Evolutionary conservation across 2,329 filamentous ascomycete genomes (phyloP).

Genomic region (Xylaria hypoxylon): DNA sequence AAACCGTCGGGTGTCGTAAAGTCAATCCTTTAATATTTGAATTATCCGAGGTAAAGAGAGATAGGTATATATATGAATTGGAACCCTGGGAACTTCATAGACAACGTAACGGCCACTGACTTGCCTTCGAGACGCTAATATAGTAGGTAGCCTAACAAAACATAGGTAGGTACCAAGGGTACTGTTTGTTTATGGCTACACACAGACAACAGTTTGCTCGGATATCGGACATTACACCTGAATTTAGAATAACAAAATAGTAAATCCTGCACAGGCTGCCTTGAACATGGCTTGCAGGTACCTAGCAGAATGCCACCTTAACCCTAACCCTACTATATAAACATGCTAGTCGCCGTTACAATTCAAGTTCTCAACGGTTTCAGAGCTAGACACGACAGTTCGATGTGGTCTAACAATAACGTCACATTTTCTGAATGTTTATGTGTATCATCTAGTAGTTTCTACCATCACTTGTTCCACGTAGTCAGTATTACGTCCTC

Average conservation of each 20-base stretch:
- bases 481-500: constrained; percentile 1
- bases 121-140: not conserved
- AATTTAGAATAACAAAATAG: not conserved
- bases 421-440: constrained; percentile 2
- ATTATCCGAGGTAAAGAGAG: not conserved
- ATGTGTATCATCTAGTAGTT: not conserved
- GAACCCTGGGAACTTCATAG: not conserved
- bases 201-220: not conserved
- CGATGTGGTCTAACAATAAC: not conserved
- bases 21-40: not conserved
- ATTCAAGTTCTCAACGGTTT: not conserved
- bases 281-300: not conserved
- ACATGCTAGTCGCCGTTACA: not conserved
- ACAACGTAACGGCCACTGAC: not conserved
- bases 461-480: constrained; percentile 17
- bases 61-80: not conserved
- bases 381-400: constrained; percentile 9
- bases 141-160: too few species aligned
- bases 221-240: not conserved
- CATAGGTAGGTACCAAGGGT: not conserved
- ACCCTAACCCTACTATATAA: not conserved
- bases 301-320: constrained; percentile 2
- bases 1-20: not conserved
- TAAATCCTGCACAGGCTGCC: not conserved
- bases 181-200: too few species aligned